phyloP scores from a whole-genome alignment of 345 rosid species.

The Salix brachista region DNA sequence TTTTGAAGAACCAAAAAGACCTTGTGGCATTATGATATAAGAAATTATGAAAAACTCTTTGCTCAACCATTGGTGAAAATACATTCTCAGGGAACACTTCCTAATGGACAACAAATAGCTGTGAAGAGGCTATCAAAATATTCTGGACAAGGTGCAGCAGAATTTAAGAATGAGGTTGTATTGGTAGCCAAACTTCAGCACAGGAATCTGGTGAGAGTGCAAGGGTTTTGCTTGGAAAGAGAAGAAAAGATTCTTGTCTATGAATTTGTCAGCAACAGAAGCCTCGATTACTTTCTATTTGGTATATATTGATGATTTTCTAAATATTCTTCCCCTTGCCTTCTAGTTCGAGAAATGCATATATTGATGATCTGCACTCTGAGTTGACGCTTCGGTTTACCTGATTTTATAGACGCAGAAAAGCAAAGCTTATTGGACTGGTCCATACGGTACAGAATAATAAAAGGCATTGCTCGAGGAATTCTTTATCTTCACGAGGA shows the following conservation, averaged over 20 bases:
- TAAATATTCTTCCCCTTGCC: not conserved
- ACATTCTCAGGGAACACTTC: no score
- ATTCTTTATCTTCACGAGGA: conserved; percentile 47
- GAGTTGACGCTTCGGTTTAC: not conserved
- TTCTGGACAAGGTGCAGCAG: no score
- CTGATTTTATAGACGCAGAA: conserved; percentile 5
- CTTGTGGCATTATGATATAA: not conserved
- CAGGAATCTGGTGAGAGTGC: no score
- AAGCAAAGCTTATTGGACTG: conserved; percentile 10
- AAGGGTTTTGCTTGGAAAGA: no score
- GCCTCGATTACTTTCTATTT: conserved; percentile 23
- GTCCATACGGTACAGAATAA: conserved; percentile 32
- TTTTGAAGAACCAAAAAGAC: not conserved
- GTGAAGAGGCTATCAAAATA: no score
- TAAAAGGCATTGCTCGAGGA: conserved; percentile 41
- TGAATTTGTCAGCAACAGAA: no score
- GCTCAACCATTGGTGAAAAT: conserved; percentile 8
- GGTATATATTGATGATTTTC: conserved; percentile 15
- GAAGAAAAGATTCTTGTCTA: no score
- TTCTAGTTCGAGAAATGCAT: no score
- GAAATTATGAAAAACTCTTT: not conserved
- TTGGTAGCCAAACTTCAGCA: no score
- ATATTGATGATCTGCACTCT: no score
- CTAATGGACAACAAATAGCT: no score
- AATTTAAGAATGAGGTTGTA: no score